Evolutionary conservation across 73 alveolate genomes (phyloP).

Genomic region (Paramecium tetraurelia): DNA sequence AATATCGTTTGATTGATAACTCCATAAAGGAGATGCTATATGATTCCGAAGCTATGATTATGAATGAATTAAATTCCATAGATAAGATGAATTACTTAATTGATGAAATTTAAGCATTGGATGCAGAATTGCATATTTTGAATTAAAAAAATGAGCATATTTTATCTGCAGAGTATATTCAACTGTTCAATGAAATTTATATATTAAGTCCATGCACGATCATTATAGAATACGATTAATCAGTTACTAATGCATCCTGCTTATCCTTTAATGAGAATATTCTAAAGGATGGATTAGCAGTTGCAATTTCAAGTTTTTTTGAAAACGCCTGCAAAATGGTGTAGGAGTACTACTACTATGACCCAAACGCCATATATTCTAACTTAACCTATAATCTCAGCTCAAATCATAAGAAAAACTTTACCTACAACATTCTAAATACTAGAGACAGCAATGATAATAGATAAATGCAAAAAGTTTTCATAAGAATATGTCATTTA

Average conservation of each 20-base stretch:
- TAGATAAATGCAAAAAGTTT: neutral
- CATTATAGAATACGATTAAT: neutral
- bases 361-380: neutral
- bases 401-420: neutral
- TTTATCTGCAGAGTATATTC: neutral
- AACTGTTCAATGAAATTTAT: neutral
- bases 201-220: neutral
- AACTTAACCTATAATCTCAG: neutral
- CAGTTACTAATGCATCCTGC: neutral
- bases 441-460: neutral
- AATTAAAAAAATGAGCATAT: neutral
- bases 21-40: neutral
- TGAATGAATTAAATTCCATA: neutral
- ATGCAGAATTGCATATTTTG: neutral
- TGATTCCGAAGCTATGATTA: neutral
- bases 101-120: neutral
- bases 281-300: constrained; percentile 16
- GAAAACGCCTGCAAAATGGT: neutral
- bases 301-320: constrained; percentile 18
- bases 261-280: neutral
- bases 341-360: neutral
- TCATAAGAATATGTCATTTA: neutral
- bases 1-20: neutral
- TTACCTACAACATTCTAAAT: neutral
- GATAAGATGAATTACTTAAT: neutral